Base-by-base conservation (phyloP, 768 basidiomycete species). In the Postia placenta region DNA sequence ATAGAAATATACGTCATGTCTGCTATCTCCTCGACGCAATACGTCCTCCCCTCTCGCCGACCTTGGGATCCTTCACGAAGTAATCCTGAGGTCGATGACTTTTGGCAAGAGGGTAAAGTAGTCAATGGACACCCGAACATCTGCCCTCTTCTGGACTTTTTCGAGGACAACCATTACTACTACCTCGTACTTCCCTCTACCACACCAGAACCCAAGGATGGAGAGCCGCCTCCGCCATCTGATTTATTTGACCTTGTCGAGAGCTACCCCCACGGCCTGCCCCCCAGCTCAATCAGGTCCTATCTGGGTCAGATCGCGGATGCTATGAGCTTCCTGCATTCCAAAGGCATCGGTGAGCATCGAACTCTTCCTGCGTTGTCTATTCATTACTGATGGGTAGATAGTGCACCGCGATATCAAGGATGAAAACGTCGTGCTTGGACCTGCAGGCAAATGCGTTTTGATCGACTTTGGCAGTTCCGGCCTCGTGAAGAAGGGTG, bases 161-260 rank as follows among this genome's bases (percentile, higher is more conserved):
- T 97, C 64, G 95, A 98, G 66, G 95, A 98, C 62, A 81, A 77
- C 47, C 89, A 96, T 67, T 96, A 90, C 63, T 99, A 98, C 65
- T 96, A 97, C 66, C 78, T 97, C 59, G 84, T 97, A 42, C 74
- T 97, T 46, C 91, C 92, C 6, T 87, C 79, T 9, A 79, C 81
- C 24, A 79, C 79, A 11, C 82, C 84, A 6, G 80, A 81, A 51
- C 76, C 69, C 33, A 64, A 61, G 19, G 75, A 77, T 3, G 69
- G 74, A 55, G 71, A 79, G 51, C 72, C 78, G 1, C 60, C 76
- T 3, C 79, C 79, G 27, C 81, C 80, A 4, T 85, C 77, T 47
- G 95, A 99, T 69, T 78, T 99, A 2, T 99, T 99, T 64, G 95
- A 99, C 65, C 73, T 95, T 25, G 95, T 99, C 26, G 95, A 99